Evolutionary conservation across 2,329 filamentous ascomycete species (phyloP), one percentile per base, ranked within the genome.

Genomic region (Dactylellina haptotyla): DNA sequence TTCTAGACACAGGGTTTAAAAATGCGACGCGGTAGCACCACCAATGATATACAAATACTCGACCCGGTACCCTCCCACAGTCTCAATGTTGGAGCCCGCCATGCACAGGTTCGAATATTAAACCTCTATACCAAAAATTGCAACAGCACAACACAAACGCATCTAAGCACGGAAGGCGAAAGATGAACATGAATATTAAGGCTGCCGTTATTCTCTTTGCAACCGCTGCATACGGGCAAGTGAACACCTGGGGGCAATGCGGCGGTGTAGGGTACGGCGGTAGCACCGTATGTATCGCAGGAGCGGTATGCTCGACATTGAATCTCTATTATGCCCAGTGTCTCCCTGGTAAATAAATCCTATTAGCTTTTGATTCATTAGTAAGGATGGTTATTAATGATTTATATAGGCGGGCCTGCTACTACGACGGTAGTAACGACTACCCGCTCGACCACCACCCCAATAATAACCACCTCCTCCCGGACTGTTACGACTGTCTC

Each of bases 291-390:
- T 67, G 53, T 14, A 32, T 43, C 4, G 63, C 26, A 3, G 53
- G 63, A 14, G 32, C 53, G 0, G 18, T 16, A 14, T 67, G 63
- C 53, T 67, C 63, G 9, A 59, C 63, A 23, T 20, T 67, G 30
- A 67, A 67, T 59, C 39, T 50, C 9, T 65, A 65, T 34, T 65
- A 67, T 32, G 53, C 53, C 1, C 51, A 59, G 32, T 67, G 63
- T 23, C 28, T 67, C 3, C 63, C 63, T 28, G 63, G 63, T 67
- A 53, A 41, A 23, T 51, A 26, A 8, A 32, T 12, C n/a, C 25
- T 4, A 18, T 48, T 10, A 16, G 1, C 30, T 37, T 18, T 20
- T 4, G 2, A 25, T 6, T 23, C 4, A 3, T 25, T 25, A 5
- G 14, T 9, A 26, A 8, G n/a, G 8, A 39, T 23, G 18, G 6